phyloP scores from a whole-genome alignment of 1,284 basidiomycete species.

The Volvariella volvacea region DNA sequence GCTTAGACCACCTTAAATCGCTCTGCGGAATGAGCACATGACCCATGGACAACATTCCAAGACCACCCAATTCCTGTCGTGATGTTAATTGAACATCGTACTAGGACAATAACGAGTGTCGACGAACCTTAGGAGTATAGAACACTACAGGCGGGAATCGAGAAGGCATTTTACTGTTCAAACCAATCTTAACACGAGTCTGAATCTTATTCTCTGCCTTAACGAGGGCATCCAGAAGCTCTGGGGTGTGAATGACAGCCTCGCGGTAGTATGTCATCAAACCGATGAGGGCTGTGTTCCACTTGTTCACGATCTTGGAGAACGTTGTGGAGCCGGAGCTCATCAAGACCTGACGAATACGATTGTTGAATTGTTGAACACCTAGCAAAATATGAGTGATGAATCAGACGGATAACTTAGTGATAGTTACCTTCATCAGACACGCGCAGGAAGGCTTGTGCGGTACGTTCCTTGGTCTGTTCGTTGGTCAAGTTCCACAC shows the following conservation, averaged over 20 bases:
- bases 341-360: conserved; percentile 97
- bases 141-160: conserved; percentile 98
- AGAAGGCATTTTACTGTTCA: conserved; percentile 99
- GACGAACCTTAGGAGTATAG: conserved; percentile 77
- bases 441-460: conserved; percentile 95
- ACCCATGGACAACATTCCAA: conserved; percentile 99
- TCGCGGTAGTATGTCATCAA: conserved; percentile 99
- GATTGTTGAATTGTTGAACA: conserved; percentile 94
- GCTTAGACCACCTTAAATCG: conserved; percentile 96
- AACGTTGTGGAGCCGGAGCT: conserved; percentile 98
- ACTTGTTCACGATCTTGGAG: conserved; percentile 99
- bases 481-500: conserved; percentile 98
- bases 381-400: conserved; percentile 35
- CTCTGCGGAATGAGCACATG: conserved; percentile 98
- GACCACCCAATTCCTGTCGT: conserved; percentile 81
- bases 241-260: conserved; percentile 97
- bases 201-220: conserved; percentile 99
- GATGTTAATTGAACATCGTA: conserved; percentile 2
- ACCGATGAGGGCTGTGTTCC: conserved; percentile 94
- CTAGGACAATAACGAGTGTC: not conserved
- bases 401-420: not conserved
- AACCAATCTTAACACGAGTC: conserved; percentile 97
- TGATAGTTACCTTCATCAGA: conserved; percentile 75
- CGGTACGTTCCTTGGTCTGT: conserved; percentile 94
- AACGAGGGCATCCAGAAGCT: conserved; percentile 89